Evolutionary conservation across 2,329 filamentous ascomycete genomes (phyloP).

Genomic region (Pseudopyrenochaeta lycopersici): DNA sequence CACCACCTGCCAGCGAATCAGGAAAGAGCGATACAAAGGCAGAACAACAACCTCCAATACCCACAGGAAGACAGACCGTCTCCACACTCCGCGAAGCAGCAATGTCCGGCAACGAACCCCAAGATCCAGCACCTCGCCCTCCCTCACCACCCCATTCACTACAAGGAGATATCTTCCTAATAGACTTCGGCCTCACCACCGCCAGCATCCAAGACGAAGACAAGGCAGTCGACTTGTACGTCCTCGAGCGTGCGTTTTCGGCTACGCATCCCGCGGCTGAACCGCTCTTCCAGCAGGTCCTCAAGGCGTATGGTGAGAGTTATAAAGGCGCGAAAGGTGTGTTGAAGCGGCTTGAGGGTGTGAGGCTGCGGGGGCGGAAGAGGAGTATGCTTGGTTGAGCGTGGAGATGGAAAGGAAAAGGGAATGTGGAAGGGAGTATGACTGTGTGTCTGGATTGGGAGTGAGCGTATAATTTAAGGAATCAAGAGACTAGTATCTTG

Average conservation of each 20-base stretch:
- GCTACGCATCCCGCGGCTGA: constrained; percentile 93
- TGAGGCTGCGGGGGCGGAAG: constrained; percentile 92
- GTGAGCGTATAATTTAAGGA: too few relatives aligned
- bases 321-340: constrained; percentile 80
- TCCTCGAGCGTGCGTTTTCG: constrained; percentile 91
- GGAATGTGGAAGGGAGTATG: neutral
- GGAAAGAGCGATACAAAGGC: neutral
- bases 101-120: constrained; percentile 21
- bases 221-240: constrained; percentile 93
- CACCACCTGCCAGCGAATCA: too few relatives aligned
- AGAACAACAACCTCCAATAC: neutral
- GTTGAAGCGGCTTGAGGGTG: constrained; percentile 86
- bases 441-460: neutral
- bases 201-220: constrained; percentile 88
- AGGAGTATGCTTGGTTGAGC: constrained; percentile 94
- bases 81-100: constrained; percentile 34
- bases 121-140: neutral
- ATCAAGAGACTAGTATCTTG: too few relatives aligned
- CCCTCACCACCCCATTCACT: constrained; percentile 34
- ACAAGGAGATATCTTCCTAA: constrained; percentile 83
- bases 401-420: too few relatives aligned
- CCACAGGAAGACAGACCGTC: constrained; percentile 26
- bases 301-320: constrained; percentile 75
- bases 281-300: constrained; percentile 74
- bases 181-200: constrained; percentile 91